These are phyloP conservation scores for Volvox reticuliferus DNA, from an alignment of 139 green algal genomes.

Conservation along the genomic window DNA sequence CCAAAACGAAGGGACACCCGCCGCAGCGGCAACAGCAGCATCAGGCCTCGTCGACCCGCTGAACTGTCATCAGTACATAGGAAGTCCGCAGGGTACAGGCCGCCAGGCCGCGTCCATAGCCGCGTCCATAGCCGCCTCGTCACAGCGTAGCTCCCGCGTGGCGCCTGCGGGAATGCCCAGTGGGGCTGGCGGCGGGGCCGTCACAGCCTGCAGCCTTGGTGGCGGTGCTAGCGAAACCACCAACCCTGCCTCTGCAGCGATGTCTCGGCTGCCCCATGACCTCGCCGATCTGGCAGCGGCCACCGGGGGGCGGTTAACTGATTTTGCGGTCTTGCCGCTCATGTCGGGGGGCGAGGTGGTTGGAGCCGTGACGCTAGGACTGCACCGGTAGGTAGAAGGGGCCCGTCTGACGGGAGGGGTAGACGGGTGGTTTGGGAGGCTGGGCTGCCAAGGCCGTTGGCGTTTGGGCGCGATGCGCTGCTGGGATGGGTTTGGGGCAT, in stretches of 20 bases:
- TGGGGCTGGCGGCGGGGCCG: not conserved
- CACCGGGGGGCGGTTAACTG: not conserved
- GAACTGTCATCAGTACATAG: no score
- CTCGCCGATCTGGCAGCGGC: slow-evolving; percentile 4
- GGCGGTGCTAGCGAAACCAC: not conserved
- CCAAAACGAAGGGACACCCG: not conserved
- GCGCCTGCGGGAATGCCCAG: not conserved
- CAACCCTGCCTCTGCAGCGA: not conserved
- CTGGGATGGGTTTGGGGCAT: no score
- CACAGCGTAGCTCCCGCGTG: not conserved
- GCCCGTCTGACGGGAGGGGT: not conserved
- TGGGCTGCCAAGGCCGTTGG: no score
- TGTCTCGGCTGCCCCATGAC: slow-evolving; percentile 11
- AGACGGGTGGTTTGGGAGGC: not conserved
- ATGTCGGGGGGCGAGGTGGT: slow-evolving; percentile 28
- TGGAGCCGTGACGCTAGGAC: slow-evolving; percentile 12
- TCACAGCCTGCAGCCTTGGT: not conserved
- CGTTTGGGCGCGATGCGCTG: no score
- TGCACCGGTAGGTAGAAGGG: not conserved
- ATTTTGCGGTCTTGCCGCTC: slow-evolving; percentile 34
- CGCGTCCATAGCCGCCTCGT: not conserved
- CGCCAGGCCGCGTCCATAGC: not conserved
- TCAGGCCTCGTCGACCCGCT: not conserved
- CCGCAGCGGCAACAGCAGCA: not conserved
- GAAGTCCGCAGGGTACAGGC: not conserved